Conservation (phyloP, 164 flowering plant genomes). For the Liriodendron chinense region DNA sequence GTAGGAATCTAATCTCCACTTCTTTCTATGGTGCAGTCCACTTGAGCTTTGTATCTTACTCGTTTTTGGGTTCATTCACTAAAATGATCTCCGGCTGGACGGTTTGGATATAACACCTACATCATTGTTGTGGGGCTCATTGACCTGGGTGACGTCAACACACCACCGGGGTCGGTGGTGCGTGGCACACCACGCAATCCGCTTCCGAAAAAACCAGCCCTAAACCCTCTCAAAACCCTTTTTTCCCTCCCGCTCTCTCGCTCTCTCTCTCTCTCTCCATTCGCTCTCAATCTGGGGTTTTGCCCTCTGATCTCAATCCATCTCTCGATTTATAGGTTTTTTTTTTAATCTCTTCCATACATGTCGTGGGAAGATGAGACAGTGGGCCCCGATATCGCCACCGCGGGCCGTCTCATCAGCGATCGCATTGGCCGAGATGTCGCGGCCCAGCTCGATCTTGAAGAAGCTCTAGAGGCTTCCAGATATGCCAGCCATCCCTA, state of each 20-base stretch:
- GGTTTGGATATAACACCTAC: no score
- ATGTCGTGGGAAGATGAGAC: slow-evolving; percentile 84
- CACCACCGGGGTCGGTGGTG: no score
- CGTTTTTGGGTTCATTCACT: no score
- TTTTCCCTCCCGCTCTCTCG: not conserved
- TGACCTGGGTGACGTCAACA: no score
- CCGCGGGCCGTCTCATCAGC: slow-evolving; percentile 76
- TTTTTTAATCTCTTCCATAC: not conserved
- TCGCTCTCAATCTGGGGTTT: not conserved
- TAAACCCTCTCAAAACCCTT: slow-evolving; percentile 4
- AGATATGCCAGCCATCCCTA: slow-evolving; percentile 94
- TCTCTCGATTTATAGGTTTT: no score
- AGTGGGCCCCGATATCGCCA: slow-evolving; percentile 69
- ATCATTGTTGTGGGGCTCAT: no score
- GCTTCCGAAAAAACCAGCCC: not conserved
- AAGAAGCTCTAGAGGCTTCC: slow-evolving; percentile 91
- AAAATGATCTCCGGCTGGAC: no score
- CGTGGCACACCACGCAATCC: no score
- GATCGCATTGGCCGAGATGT: slow-evolving; percentile 78
- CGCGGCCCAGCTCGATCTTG: slow-evolving; percentile 71
- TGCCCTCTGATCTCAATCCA: no score
- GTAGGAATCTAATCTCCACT: no score
- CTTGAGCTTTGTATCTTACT: no score
- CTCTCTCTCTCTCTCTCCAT: not conserved
- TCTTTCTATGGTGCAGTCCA: no score